Evolutionary conservation across 2,329 filamentous ascomycete genomes (phyloP).

Genomic region (Pezicula rhizophila): DNA sequence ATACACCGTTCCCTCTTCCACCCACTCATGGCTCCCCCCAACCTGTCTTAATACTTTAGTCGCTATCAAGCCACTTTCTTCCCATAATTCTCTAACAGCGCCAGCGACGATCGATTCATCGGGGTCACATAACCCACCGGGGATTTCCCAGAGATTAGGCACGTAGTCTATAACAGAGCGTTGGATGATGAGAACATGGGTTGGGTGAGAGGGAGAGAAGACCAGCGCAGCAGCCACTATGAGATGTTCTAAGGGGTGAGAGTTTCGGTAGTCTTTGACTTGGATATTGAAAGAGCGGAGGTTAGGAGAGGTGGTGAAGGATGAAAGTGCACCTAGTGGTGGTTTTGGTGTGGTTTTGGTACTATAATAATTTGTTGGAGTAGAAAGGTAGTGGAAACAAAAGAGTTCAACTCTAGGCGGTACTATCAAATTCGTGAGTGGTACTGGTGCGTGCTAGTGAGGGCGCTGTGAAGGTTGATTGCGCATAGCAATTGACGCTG

Average conservation of each 20-base stretch:
- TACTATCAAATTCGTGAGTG: background rate
- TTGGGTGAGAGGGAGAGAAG: slow-evolving; percentile 45
- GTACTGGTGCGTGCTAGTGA: too few relatives aligned
- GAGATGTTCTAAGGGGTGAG: slow-evolving; percentile 3
- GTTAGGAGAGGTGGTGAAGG: slow-evolving; percentile 2
- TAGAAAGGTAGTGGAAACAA: background rate
- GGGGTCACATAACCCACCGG: slow-evolving; percentile 6
- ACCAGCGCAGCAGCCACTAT: slow-evolving; percentile 36
- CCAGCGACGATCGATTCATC: slow-evolving; percentile 6
- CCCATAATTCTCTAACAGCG: slow-evolving; percentile 7
- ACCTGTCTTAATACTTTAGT: slow-evolving; percentile 4
- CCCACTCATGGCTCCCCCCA: slow-evolving; percentile 1
- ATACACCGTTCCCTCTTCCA: slow-evolving; percentile 2
- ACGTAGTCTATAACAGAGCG: slow-evolving; percentile 5
- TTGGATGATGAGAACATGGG: slow-evolving; percentile 37
- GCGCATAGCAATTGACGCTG: too few relatives aligned
- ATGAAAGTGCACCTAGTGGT: slow-evolving; percentile 3
- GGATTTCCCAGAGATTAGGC: slow-evolving; percentile 9
- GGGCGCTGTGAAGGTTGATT: too few relatives aligned
- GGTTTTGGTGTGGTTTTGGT: slow-evolving; percentile 5
- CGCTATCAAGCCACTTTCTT: slow-evolving; percentile 8
- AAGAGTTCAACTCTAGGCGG: background rate
- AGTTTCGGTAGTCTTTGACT: slow-evolving; percentile 4
- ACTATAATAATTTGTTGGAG: background rate
- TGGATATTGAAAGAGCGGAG: slow-evolving; percentile 5